A percentile compares a stretch with the other conserved stretches of the same genome.
Evolutionary conservation across 2,329 filamentous ascomycete species (phyloP).

Genomic region (Aspergillus caelatus): DNA sequence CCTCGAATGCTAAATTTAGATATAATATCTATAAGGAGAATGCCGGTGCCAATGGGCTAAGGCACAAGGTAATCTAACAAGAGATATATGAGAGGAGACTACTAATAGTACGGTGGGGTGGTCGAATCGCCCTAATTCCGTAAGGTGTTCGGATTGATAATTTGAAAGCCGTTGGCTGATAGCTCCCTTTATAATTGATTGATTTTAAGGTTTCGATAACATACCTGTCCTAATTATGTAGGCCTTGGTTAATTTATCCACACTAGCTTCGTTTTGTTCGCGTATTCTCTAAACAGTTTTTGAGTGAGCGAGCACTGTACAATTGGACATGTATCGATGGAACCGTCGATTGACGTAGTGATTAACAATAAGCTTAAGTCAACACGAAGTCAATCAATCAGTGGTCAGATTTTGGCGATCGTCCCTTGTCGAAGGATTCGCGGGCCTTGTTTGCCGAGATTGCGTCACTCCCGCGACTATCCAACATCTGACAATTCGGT

Average conservation of each 20-base stretch:
- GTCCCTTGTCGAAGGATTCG: background rate
- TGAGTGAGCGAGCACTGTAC: background rate
- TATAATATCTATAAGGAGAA: background rate
- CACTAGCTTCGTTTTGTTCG: background rate
- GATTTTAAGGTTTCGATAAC: background rate
- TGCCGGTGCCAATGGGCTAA: background rate
- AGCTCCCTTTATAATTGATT: background rate
- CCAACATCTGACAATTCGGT: background rate
- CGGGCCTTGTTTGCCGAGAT: background rate
- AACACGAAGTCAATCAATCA: background rate
- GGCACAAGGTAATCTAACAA: background rate
- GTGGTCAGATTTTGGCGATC: background rate
- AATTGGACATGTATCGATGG: background rate
- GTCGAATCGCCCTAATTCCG: background rate
- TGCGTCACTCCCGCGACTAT: conserved; percentile 1
- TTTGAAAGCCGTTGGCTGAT: background rate
- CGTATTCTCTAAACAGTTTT: background rate
- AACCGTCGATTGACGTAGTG: background rate
- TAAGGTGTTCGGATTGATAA: background rate
- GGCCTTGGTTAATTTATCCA: background rate
- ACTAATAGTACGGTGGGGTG: background rate
- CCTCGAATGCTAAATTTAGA: background rate
- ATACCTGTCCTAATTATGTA: background rate
- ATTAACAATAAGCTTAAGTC: background rate
- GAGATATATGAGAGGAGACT: background rate